Evolutionary conservation across 2,329 filamentous ascomycete genomes (phyloP).

Genomic region (Xylaria sp.): DNA sequence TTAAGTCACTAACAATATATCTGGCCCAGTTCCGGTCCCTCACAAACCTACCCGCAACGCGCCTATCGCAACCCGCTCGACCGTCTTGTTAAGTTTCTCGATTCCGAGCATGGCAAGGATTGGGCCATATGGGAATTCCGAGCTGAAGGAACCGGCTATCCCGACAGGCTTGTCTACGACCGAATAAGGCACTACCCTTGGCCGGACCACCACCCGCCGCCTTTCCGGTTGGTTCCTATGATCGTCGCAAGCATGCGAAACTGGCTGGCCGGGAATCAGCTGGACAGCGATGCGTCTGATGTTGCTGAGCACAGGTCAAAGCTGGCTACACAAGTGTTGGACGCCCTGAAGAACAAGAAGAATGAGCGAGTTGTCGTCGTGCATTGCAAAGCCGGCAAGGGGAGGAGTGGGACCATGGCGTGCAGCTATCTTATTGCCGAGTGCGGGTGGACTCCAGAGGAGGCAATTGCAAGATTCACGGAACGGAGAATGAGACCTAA

Average conservation of each 20-base stretch:
- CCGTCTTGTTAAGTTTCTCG: conserved; percentile 84
- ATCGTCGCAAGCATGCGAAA: conserved; percentile 93
- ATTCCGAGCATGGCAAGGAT: conserved; percentile 78
- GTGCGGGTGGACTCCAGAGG: conserved; percentile 64
- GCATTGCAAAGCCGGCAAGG: conserved; percentile 97
- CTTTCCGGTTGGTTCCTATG: conserved; percentile 84
- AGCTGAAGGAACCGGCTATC: conserved; percentile 94
- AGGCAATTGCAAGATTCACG: conserved; percentile 67
- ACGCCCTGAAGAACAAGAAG: conserved; percentile 44
- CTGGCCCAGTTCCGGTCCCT: conserved; percentile 78
- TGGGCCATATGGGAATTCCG: conserved; percentile 99
- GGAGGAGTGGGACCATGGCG: conserved; percentile 83
- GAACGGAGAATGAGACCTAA: conserved; percentile 85
- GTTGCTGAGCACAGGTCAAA: conserved; percentile 30
- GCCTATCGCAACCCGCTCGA: conserved; percentile 95
- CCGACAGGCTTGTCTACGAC: conserved; percentile 84
- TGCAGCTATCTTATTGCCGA: conserved; percentile 92
- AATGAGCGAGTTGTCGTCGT: conserved; percentile 77
- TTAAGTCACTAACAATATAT: background rate
- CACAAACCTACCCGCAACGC: conserved; percentile 84
- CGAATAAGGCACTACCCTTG: conserved; percentile 91
- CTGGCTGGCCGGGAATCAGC: conserved; percentile 69
- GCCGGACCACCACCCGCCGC: conserved; percentile 96
- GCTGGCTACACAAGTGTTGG: conserved; percentile 33
- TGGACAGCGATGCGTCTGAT: conserved; percentile 41